phyloP scores from a whole-genome alignment of 192 early-diverging fungal genomes.

The Chytriomyces sp. region DNA sequence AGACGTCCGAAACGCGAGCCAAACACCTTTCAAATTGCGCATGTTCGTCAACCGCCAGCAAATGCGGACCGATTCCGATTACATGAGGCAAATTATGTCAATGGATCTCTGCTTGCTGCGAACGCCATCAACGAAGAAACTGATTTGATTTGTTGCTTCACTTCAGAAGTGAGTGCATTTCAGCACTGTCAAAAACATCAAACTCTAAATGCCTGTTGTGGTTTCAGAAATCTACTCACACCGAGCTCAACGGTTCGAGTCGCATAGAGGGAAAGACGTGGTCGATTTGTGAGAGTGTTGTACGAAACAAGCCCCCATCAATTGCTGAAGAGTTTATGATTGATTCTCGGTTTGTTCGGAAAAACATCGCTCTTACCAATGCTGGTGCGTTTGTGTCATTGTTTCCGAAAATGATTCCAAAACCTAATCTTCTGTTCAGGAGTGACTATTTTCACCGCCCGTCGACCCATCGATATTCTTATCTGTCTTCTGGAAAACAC shows the following conservation, averaged over 20 bases:
- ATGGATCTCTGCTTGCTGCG: conserved; percentile 72
- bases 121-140: conserved; percentile 69
- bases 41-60: conserved; percentile 73
- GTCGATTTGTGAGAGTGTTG: conserved; percentile 64
- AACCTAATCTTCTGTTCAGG: conserved; percentile 36
- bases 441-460: conserved; percentile 6
- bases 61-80: conserved; percentile 44
- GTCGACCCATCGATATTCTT: conserved; percentile 29
- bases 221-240: conserved; percentile 27
- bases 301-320: conserved; percentile 70
- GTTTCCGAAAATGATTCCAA: neutral
- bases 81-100: conserved; percentile 70
- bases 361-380: conserved; percentile 68
- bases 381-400: conserved; percentile 57
- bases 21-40: conserved; percentile 64
- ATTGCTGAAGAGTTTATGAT: conserved; percentile 57
- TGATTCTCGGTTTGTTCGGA: conserved; percentile 61
- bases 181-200: conserved; percentile 32
- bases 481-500: conserved; percentile 7
- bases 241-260: conserved; percentile 15
- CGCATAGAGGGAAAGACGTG: conserved; percentile 81
- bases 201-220: conserved; percentile 28
- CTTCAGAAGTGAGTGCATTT: conserved; percentile 64
- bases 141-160: conserved; percentile 69
- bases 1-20: conserved; percentile 40